These are phyloP conservation scores for Cyberlindnera amylophila DNA, from an alignment of 805 yeast species.

Conservation along the genomic window DNA sequence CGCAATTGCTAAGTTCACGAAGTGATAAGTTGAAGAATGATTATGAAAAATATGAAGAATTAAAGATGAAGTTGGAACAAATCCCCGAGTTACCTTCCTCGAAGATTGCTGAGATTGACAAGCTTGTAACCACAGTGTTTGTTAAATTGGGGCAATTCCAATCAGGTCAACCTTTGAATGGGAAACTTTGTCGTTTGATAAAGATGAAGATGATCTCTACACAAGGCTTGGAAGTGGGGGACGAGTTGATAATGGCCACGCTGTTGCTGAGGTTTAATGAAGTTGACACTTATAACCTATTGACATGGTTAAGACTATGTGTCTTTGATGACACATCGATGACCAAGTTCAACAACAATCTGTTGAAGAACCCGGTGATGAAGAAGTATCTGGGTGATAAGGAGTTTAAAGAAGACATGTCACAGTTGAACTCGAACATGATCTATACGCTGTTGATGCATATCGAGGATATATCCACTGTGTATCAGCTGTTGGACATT, in stretches of 20 bases:
- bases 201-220: slow-evolving; percentile 34
- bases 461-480: slow-evolving; percentile 2
- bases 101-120: slow-evolving; percentile 27
- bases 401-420: slow-evolving; percentile 9
- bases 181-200: slow-evolving; percentile 28
- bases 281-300: slow-evolving; percentile 20
- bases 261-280: slow-evolving; percentile 21
- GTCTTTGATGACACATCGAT: slow-evolving; percentile 15
- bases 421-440: slow-evolving; percentile 11
- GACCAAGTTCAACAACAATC: slow-evolving; percentile 20
- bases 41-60: slow-evolving; percentile 38
- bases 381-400: slow-evolving; percentile 11
- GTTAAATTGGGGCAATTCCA: slow-evolving; percentile 16
- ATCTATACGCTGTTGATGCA: slow-evolving; percentile 6
- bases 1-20: slow-evolving; percentile 7
- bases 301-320: slow-evolving; percentile 16
- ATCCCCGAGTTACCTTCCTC: slow-evolving; percentile 30
- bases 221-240: slow-evolving; percentile 34
- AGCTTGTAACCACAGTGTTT: slow-evolving; percentile 12
- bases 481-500: slow-evolving; percentile 22
- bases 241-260: slow-evolving; percentile 30
- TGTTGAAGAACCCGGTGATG: slow-evolving; percentile 13
- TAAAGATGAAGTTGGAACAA: slow-evolving; percentile 28
- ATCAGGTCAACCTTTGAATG: slow-evolving; percentile 10
- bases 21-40: slow-evolving; percentile 10